phyloP scores from a whole-genome alignment of 495 filamentous ascomycete genomes.

The Hyaloscypha bicolor region DNA sequence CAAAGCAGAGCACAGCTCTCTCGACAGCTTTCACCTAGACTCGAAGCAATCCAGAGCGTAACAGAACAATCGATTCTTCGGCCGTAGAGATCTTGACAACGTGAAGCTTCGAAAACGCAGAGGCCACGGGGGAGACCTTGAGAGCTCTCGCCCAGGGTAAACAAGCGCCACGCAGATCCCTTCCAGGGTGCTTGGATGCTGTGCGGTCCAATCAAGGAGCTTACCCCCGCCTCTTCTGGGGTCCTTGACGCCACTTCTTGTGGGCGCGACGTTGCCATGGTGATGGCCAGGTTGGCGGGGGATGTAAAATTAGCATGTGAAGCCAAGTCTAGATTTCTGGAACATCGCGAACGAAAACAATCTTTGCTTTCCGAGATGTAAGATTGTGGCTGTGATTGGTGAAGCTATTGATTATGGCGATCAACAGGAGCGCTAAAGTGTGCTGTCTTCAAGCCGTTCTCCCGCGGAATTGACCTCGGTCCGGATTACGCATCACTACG shows the following conservation, averaged over 20 bases:
- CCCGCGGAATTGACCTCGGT: not conserved
- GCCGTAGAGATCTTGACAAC: not conserved
- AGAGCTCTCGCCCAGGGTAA: not conserved
- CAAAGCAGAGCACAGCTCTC: conserved; percentile 22
- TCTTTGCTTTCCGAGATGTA: too few relatives aligned
- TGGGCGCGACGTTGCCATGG: not conserved
- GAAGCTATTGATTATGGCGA: too few relatives aligned
- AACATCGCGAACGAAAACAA: too few relatives aligned
- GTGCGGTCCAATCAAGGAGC: not conserved
- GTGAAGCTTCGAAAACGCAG: conserved; percentile 4
- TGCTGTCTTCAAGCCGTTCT: not conserved
- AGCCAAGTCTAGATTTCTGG: too few relatives aligned
- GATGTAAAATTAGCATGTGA: too few relatives aligned
- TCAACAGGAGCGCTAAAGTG: not conserved
- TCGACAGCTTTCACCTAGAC: not conserved
- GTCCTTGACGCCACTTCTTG: not conserved
- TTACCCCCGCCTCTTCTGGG: not conserved
- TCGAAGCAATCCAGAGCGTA: not conserved
- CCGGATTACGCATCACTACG: conserved; percentile 1
- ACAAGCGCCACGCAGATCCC: not conserved
- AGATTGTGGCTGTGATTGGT: too few relatives aligned
- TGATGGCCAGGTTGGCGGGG: not conserved
- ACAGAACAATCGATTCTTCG: not conserved
- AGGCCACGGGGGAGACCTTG: conserved; percentile 18
- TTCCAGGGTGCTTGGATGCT: not conserved